These are phyloP conservation scores for Gastrolobium bilobum DNA, from an alignment of 306 rosid genomes.

Conservation along the genomic window DNA sequence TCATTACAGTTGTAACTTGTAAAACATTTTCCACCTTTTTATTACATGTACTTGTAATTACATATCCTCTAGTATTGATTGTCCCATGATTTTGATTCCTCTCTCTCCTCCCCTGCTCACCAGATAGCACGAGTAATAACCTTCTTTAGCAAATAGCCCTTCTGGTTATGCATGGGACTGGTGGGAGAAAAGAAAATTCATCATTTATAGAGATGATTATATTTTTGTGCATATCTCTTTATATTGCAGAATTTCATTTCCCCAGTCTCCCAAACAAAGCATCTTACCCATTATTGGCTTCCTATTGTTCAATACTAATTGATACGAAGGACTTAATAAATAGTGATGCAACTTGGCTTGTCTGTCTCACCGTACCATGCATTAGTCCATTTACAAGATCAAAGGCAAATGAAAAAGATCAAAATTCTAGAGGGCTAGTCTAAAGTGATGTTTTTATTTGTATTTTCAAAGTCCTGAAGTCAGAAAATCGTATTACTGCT, in stretches of 20 bases:
- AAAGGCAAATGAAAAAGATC: background rate
- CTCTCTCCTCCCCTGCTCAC: background rate
- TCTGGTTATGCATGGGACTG: background rate
- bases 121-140: background rate
- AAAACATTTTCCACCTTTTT: background rate
- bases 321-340: background rate
- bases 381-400: constrained; percentile 14
- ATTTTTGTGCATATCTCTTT: background rate
- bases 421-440: constrained; percentile 12
- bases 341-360: background rate
- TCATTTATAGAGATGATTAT: constrained; percentile 14
- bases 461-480: background rate
- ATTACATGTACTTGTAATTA: constrained; percentile 18
- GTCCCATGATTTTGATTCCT: constrained; percentile 19
- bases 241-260: background rate
- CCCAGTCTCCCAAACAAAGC: background rate
- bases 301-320: constrained; percentile 13
- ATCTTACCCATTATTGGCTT: background rate
- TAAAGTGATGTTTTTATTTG: background rate
- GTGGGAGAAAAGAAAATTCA: constrained; percentile 13
- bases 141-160: constrained; percentile 1
- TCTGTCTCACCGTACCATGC: background rate
- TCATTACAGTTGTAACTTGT: background rate
- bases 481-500: constrained; percentile 23
- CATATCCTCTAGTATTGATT: constrained; percentile 5